phyloP scores from a whole-genome alignment of 148 eudicot genomes.

The Rhododendron kiyosumense region DNA sequence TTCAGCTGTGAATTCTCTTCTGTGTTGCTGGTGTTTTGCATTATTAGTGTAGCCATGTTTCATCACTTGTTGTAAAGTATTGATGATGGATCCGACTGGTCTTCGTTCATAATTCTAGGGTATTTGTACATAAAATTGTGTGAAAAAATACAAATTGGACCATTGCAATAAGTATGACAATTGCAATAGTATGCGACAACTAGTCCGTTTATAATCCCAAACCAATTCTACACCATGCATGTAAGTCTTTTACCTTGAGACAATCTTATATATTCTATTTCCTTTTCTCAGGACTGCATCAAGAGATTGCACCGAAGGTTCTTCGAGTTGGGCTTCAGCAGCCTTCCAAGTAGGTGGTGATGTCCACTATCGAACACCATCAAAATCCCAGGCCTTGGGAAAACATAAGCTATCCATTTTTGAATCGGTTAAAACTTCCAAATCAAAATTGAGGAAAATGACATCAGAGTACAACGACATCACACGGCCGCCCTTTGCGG shows the following conservation, averaged over 20 bases:
- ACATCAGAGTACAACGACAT: constrained; percentile 31
- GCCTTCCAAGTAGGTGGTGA: constrained; percentile 46
- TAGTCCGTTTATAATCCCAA: neutral
- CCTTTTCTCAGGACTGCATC: constrained; percentile 43
- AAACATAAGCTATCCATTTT: constrained; percentile 59
- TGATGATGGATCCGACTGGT: neutral
- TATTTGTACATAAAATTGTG: neutral
- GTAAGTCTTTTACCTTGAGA: neutral
- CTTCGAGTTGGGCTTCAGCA: constrained; percentile 42
- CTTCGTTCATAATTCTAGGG: neutral
- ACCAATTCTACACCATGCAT: neutral
- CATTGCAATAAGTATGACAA: neutral
- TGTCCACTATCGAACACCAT: constrained; percentile 28
- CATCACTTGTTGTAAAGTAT: neutral
- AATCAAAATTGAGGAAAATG: constrained; percentile 62
- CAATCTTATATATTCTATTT: neutral
- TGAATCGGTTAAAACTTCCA: constrained; percentile 50
- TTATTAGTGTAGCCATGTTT: neutral
- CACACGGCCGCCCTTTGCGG: constrained; percentile 16
- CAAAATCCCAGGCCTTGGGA: constrained; percentile 45
- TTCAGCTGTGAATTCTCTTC: neutral
- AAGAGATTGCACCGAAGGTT: constrained; percentile 37
- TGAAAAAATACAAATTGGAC: neutral
- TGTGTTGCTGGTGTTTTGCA: neutral
- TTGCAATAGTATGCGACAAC: neutral